These are phyloP conservation scores for Gastrodia elata DNA, from an alignment of 106 monocot species.

Conservation along the genomic window DNA sequence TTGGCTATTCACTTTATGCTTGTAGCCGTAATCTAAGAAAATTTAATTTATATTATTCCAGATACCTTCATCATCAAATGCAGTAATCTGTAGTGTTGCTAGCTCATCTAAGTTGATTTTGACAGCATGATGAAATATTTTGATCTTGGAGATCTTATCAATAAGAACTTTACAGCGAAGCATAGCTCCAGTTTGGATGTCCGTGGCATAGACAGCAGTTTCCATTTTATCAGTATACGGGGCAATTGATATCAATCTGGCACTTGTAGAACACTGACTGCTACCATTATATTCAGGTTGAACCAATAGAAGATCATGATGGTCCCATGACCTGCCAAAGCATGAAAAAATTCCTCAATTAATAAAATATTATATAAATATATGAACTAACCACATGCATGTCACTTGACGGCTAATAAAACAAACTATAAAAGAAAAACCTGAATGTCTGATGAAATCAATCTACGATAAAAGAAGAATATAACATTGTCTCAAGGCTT, in stretches of 20 bases:
- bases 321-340: conserved; percentile 88
- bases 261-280: conserved; percentile 77
- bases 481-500: background rate
- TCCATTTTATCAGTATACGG: conserved; percentile 70
- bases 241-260: conserved; percentile 69
- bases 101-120: conserved; percentile 89
- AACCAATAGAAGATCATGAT: conserved; percentile 84
- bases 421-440: background rate
- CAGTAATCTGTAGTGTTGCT: conserved; percentile 60
- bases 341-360: background rate
- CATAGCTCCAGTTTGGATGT: conserved; percentile 43
- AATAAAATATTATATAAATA: background rate
- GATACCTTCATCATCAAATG: conserved; percentile 91
- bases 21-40: background rate
- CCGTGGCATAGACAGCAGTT: conserved; percentile 84
- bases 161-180: conserved; percentile 87
- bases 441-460: background rate
- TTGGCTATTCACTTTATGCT: background rate
- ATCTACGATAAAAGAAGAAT: background rate
- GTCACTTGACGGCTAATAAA: background rate
- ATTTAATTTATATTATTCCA: background rate
- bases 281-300: conserved; percentile 80
- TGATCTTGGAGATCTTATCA: conserved; percentile 68
- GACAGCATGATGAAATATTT: conserved; percentile 91
- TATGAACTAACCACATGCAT: background rate